Evolutionary conservation across 306 rosid genomes (phyloP).

Genomic region (Crataegus laevigata): DNA sequence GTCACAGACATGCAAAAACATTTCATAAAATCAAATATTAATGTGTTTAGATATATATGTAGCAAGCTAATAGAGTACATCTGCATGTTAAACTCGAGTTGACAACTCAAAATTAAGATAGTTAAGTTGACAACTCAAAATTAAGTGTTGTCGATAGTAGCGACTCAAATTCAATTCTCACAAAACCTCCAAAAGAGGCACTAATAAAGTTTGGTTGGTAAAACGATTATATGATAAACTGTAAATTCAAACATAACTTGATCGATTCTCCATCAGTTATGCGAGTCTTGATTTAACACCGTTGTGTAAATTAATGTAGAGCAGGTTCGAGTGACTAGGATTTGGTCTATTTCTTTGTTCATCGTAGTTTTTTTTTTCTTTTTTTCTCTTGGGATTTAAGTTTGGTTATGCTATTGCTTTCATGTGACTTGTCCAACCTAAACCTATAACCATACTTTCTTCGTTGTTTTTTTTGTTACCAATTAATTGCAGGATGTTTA

Average conservation of each 20-base stretch:
- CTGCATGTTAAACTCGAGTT: neutral
- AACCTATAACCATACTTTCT: neutral
- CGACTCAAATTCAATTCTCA: neutral
- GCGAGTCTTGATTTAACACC: no score
- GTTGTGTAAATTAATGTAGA: no score
- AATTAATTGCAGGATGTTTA: slow-evolving; percentile 28
- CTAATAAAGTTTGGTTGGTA: neutral
- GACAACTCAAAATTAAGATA: neutral
- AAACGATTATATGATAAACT: no score
- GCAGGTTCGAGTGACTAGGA: no score
- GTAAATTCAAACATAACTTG: no score
- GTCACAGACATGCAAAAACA: neutral
- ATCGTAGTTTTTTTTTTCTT: no score
- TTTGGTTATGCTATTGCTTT: no score
- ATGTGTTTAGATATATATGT: neutral
- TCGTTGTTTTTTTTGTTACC: neutral
- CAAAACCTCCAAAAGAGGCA: fast-evolving
- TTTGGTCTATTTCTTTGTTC: neutral
- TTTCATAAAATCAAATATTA: neutral
- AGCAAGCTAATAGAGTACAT: neutral
- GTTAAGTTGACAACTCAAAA: neutral
- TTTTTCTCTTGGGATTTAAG: neutral
- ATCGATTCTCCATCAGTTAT: neutral
- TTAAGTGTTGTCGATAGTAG: no score
- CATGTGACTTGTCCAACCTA: neutral